phyloP scores from a whole-genome alignment of 805 yeast genomes.

The Candida dajiaensis region DNA sequence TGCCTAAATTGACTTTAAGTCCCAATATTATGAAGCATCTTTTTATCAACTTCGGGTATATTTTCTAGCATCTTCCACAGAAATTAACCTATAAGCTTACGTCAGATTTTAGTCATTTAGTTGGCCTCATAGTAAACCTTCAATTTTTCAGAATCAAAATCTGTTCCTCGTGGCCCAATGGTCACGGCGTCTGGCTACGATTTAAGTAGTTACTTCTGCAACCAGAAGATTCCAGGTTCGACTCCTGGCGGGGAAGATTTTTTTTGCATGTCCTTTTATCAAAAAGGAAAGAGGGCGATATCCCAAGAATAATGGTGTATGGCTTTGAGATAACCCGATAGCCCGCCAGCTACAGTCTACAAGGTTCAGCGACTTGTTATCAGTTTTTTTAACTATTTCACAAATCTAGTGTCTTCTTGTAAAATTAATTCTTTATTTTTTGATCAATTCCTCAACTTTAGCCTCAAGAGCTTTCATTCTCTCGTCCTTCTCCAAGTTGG shows the following conservation, averaged over 20 bases:
- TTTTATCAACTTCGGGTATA: neutral
- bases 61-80: neutral
- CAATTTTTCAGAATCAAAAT: conserved; percentile 5
- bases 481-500: conserved; percentile 61
- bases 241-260: conserved; percentile 31
- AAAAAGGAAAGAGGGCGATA: no score
- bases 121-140: neutral
- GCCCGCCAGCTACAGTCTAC: no score
- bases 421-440: conserved; percentile 18
- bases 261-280: no score
- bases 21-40: no score
- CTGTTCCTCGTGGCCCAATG: conserved; percentile 72
- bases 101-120: neutral
- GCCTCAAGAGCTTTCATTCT: conserved; percentile 51
- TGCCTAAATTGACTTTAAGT: no score
- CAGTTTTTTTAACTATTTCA: neutral
- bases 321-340: no score
- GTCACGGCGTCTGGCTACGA: conserved; percentile 75
- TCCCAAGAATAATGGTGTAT: no score
- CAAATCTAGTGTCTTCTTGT: neutral
- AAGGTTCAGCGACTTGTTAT: neutral
- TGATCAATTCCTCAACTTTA: conserved; percentile 52
- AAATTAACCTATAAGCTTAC: neutral
- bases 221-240: conserved; percentile 32
- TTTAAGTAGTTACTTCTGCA: conserved; percentile 36